Evolutionary conservation across 75 land plant species (phyloP), one percentile per base, ranked within the genome.

Genomic region (Selaginella moellendorffii): DNA sequence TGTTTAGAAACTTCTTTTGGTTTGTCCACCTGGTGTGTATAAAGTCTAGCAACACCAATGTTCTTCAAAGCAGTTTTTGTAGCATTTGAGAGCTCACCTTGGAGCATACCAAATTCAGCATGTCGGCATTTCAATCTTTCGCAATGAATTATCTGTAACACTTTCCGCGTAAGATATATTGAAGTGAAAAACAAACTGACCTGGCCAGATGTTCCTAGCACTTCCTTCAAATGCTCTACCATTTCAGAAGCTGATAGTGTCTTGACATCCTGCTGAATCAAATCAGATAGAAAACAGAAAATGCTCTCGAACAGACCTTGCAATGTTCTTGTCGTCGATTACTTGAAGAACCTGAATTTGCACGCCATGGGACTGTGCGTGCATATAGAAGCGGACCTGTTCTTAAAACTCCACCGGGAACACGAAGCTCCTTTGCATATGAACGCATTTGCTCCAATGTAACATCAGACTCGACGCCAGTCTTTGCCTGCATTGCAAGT

Each of bases 1-100:
- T 19, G 30, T 63, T 10, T 27, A 24, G 28, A 65, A 22, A 19
- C 54, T 29, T 21, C 23, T 46, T n/a, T 60, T 62, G 28, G 36
- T 21, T 12, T 30, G 29, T 30, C 24, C 19, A 93, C 99, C 97
- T 95, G 99, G 72, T 95, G 99, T 24, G 80, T 75, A 65, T 95
- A 95, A 46, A 95, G 66, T 52, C 54, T 75, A 22, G 76, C 54
- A 24, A 95, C 77, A 1, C 85, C 87, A 56, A 84, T 65, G 67
- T 54, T 27, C 66, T 74, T 65, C 8, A 95, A 77, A 26, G 82
- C 81, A 64, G 77, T 73, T 31, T 54, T 74, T 18, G 76, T 68
- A 31, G 54, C 64, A 23, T 77, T 68, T 46, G 86, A 84, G 10
- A 95, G 76, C 23, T 62, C 58, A 27, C 67, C 23, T 29, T 73